Evolutionary conservation across 805 yeast genomes (phyloP), one percentile per base, ranked within the genome.

Genomic region (Maudiozyma pseudohumilis): DNA sequence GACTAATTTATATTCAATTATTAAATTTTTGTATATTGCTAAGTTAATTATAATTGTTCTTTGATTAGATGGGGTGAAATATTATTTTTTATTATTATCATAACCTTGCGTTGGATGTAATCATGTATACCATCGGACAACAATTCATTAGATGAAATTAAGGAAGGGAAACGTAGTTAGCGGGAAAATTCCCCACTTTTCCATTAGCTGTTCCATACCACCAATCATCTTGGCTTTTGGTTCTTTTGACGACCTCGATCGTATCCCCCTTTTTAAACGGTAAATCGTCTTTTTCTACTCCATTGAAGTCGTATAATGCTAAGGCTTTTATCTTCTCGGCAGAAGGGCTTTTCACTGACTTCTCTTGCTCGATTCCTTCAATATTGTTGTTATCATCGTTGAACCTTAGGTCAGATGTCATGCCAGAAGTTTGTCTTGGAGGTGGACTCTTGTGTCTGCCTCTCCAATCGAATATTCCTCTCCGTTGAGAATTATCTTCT

Each of bases 141-240:
- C n/a, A n/a, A n/a, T n/a, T n/a, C n/a, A n/a, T n/a, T n/a, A n/a
- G n/a, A n/a, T n/a, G n/a, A n/a, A n/a, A n/a, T n/a, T n/a, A n/a
- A n/a, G 8, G 20, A 15, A 28, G 18, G 8, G 31, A 28, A 16
- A 18, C 16, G 55, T 89, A 89, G 59, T 89, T 89, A 2, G 98
- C 98, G 8, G 98, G 98, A 72, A 89, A 89, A 17, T 88, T 88
- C 30, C 98, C 98, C 50, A 84, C 85, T 43, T 63, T 64, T 10
- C 94, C 89, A 48, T 82, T 83, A 38, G 77, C 66, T 56, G 82
- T 77, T 20, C 98, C 98, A 0, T 96, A 86, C 98, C 98, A 92
- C 98, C 98, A 92, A 59, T 92, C 97, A 58, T 92, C 95, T 35
- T 77, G 75, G 11, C 95, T 80, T 7, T 82, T 88, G 6, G 94